Conservation (phyloP, 192 early-diverging fungal genomes). For the Umbelopsis sp. region DNA sequence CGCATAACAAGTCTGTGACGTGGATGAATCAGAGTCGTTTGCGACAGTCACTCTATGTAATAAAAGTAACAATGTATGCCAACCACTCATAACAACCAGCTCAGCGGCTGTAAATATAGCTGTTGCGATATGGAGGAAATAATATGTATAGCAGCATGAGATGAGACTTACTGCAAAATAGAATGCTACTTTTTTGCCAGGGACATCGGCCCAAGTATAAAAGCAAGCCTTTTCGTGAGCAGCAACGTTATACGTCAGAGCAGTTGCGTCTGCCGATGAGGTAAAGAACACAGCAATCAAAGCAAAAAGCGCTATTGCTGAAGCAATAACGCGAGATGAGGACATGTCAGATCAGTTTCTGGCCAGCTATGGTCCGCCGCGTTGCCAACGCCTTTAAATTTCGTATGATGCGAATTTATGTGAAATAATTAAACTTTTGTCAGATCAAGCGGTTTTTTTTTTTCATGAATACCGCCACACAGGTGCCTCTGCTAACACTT, state of each 20-base stretch:
- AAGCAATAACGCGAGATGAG: slow-evolving; percentile 17
- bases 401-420: not conserved
- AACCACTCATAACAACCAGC: too few species aligned
- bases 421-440: not conserved
- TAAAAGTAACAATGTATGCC: too few species aligned
- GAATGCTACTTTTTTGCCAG: slow-evolving; percentile 92
- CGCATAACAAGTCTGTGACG: too few species aligned
- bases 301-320: slow-evolving; percentile 11
- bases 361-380: not conserved
- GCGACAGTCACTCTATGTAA: not conserved
- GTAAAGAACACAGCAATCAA: slow-evolving; percentile 5
- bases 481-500: not conserved
- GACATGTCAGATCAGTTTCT: not conserved
- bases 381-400: not conserved
- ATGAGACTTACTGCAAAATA: slow-evolving; percentile 91
- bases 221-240: slow-evolving; percentile 93
- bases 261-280: slow-evolving; percentile 42
- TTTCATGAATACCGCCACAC: not conserved
- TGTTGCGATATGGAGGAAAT: not conserved
- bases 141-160: not conserved
- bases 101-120: not conserved
- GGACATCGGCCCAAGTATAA: slow-evolving; percentile 75
- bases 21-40: not conserved
- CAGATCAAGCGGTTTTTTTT: not conserved
- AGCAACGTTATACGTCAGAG: slow-evolving; percentile 84